phyloP scores from a whole-genome alignment of 2,329 filamentous ascomycete species.

The Torrubiella hemipterigena region DNA sequence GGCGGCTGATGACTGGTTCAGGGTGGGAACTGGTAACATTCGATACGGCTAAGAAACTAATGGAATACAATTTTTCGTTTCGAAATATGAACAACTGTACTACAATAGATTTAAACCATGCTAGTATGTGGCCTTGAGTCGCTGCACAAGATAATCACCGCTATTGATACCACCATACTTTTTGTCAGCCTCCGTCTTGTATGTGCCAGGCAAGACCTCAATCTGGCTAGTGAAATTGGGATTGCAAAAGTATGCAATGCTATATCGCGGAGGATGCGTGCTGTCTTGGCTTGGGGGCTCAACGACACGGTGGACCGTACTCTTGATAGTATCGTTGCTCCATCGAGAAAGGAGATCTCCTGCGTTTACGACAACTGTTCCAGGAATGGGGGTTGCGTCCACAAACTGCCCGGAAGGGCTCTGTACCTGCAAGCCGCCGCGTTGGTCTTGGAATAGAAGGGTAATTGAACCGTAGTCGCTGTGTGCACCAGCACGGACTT shows the following conservation, averaged over 20 bases:
- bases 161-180: slow-evolving; percentile 71
- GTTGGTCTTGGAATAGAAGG: slow-evolving; percentile 47
- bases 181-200: slow-evolving; percentile 48
- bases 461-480: slow-evolving; percentile 54
- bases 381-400: slow-evolving; percentile 69
- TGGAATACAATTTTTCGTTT: too few relatives aligned
- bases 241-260: slow-evolving; percentile 58
- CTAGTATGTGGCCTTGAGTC: slow-evolving; percentile 63
- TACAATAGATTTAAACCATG: too few relatives aligned
- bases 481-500: slow-evolving; percentile 69
- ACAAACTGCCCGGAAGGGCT: slow-evolving; percentile 69
- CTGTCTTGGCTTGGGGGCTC: slow-evolving; percentile 56
- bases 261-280: slow-evolving; percentile 67
- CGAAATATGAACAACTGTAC: too few relatives aligned
- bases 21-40: slow-evolving; percentile 41
- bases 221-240: slow-evolving; percentile 67
- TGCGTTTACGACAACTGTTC: slow-evolving; percentile 79
- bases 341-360: slow-evolving; percentile 77
- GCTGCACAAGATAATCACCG: slow-evolving; percentile 69
- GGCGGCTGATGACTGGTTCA: slow-evolving; percentile 55
- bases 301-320: slow-evolving; percentile 80
- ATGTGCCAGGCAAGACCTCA: slow-evolving; percentile 73
- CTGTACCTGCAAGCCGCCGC: slow-evolving; percentile 45
- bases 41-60: slow-evolving; percentile 20
- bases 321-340: slow-evolving; percentile 87